Evolutionary conservation across 1,139 yeast species (phyloP).

Genomic region (Debaryomyces singareniensis): DNA sequence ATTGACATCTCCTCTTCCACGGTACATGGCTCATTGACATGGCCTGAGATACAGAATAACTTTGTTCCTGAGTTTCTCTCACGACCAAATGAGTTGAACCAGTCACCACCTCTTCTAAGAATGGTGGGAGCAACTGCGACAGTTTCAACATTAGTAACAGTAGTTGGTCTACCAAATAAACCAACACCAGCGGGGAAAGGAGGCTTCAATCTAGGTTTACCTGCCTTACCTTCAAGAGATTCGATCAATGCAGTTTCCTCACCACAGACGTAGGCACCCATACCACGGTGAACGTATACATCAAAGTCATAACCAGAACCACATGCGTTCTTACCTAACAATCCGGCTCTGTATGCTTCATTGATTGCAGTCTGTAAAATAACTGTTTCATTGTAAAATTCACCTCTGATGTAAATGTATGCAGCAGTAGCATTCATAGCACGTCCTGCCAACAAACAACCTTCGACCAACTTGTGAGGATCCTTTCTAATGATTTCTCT

Average conservation of each 20-base stretch:
- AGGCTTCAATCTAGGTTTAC: constrained; percentile 87
- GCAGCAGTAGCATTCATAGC: constrained; percentile 94
- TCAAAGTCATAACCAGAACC: constrained; percentile 83
- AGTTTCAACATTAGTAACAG: constrained; percentile 86
- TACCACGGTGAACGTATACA: constrained; percentile 78
- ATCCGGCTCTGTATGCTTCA: constrained; percentile 77
- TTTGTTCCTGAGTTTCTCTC: constrained; percentile 80
- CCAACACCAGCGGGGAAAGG: constrained; percentile 95
- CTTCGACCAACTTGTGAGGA: constrained; percentile 85
- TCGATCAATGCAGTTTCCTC: constrained; percentile 88
- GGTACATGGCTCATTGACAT: constrained; percentile 86
- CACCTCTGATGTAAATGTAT: constrained; percentile 84
- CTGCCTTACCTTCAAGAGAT: constrained; percentile 85
- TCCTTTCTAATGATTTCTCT: constrained; percentile 85
- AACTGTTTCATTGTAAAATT: constrained; percentile 74
- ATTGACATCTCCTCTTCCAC: constrained; percentile 93
- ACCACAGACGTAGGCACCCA: constrained; percentile 90
- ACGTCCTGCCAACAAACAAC: constrained; percentile 80
- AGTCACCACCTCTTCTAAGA: constrained; percentile 79
- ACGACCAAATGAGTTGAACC: constrained; percentile 80
- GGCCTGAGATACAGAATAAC: constrained; percentile 81
- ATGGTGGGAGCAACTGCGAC: constrained; percentile 86
- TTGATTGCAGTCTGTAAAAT: constrained; percentile 72
- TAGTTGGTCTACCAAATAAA: constrained; percentile 81
- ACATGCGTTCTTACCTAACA: constrained; percentile 77